Percentiles rank a stretch among this genome's conserved stretches.
These are phyloP conservation scores for Globisporangium cystogenes DNA, from an alignment of 352 stramenopile genomes.

Conservation along the genomic window DNA sequence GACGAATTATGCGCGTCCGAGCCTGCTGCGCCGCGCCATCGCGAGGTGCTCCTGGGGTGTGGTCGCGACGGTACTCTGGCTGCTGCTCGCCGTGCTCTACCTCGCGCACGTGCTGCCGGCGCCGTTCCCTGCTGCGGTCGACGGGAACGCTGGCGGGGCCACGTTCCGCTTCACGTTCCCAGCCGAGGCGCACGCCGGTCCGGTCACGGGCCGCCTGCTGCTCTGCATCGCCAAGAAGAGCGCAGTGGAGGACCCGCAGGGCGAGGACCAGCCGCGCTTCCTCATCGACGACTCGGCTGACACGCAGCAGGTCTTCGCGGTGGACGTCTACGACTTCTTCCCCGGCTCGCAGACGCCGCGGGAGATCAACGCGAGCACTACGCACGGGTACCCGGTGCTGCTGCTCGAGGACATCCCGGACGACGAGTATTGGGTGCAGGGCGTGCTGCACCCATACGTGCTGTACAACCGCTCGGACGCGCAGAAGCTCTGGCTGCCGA, in stretches of 20 bases:
- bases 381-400: constrained; percentile 24
- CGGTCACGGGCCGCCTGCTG: constrained; percentile 29
- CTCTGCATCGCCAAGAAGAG: constrained; percentile 35
- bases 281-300: constrained; percentile 26
- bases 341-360: constrained; percentile 15
- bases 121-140: neutral
- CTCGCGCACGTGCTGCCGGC: constrained; percentile 3
- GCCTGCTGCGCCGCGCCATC: neutral
- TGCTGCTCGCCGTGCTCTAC: constrained; percentile 4
- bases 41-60: constrained; percentile 10
- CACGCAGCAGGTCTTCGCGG: constrained; percentile 36
- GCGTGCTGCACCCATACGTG: constrained; percentile 33
- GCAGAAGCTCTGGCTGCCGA: constrained; percentile 27
- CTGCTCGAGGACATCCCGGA: constrained; percentile 22
- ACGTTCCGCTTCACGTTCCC: constrained; percentile 23
- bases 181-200: constrained; percentile 17
- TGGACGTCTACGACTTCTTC: constrained; percentile 34
- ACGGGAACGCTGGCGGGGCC: constrained; percentile 3
- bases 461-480: constrained; percentile 38
- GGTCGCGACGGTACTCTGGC: constrained; percentile 8
- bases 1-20: neutral
- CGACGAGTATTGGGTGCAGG: constrained; percentile 40
- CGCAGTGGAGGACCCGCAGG: constrained; percentile 21
- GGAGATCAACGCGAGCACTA: constrained; percentile 23
- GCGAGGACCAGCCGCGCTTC: constrained; percentile 32